Conservation (phyloP, 495 filamentous ascomycete genomes). For the Talaromyces liani region DNA sequence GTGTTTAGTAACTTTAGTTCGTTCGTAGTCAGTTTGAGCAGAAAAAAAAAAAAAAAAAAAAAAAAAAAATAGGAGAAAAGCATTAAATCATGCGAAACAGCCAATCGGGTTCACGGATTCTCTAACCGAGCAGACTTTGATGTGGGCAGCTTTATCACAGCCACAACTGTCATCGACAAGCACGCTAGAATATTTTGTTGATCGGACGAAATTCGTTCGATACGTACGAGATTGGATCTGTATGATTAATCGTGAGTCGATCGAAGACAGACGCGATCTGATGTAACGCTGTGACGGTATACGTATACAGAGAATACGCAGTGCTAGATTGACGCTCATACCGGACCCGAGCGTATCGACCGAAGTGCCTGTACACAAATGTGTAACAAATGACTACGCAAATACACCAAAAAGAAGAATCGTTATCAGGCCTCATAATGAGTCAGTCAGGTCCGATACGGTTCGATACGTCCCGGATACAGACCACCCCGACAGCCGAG, state of each 20-base stretch:
- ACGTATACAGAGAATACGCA: too few species aligned
- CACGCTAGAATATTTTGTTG: background rate
- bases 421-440: background rate
- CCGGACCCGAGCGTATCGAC: background rate
- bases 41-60: background rate
- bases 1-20: too few species aligned
- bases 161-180: background rate
- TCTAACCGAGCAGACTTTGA: background rate
- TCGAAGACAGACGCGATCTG: too few species aligned
- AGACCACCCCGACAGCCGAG: background rate
- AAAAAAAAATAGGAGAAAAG: background rate
- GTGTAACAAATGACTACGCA: too few species aligned
- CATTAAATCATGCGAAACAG: background rate
- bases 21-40: background rate
- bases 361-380: too few species aligned
- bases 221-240: background rate
- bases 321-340: background rate
- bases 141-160: background rate
- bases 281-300: too few species aligned
- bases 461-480: background rate
- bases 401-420: background rate
- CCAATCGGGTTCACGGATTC: background rate
- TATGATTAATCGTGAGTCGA: background rate
- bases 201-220: background rate
- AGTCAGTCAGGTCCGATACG: background rate